A percentile compares a stretch with the other conserved stretches of the same genome.
phyloP scores from a whole-genome alignment of 805 yeast genomes.

The Torulaspora franciscae region DNA sequence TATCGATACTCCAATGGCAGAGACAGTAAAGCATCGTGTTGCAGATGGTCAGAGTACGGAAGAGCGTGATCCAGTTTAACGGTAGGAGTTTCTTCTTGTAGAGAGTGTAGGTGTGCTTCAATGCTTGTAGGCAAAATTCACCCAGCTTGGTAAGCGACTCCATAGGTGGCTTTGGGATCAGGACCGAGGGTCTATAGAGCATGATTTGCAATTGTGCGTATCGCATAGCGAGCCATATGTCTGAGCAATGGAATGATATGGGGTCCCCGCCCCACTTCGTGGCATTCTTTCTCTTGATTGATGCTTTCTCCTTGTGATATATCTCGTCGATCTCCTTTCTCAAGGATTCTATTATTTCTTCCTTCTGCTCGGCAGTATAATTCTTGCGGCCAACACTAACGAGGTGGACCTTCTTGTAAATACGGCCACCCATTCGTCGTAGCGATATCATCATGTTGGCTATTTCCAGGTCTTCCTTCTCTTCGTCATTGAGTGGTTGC shows the following conservation, averaged over 20 bases:
- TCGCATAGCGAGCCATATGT: slow-evolving; percentile 37
- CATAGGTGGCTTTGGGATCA: slow-evolving; percentile 43
- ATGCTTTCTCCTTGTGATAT: slow-evolving; percentile 25
- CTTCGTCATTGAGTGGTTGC: slow-evolving; percentile 39
- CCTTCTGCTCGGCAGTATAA: slow-evolving; percentile 33
- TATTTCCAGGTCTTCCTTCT: slow-evolving; percentile 39
- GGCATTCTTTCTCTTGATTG: slow-evolving; percentile 23
- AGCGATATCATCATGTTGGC: slow-evolving; percentile 41
- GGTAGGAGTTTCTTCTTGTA: slow-evolving; percentile 44
- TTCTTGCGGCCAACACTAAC: slow-evolving; percentile 38
- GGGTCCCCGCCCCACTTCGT: slow-evolving; percentile 12
- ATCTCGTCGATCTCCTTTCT: slow-evolving; percentile 35
- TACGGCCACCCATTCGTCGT: slow-evolving; percentile 44
- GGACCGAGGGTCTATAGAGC: slow-evolving; percentile 47
- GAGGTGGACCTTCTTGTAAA: slow-evolving; percentile 44
- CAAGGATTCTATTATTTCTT: slow-evolving; percentile 32
- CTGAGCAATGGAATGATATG: slow-evolving; percentile 36
- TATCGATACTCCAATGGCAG: slow-evolving; percentile 44
- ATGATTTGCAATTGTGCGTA: slow-evolving; percentile 45
- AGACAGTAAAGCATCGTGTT: slow-evolving; percentile 45
- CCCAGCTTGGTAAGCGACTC: slow-evolving; percentile 42
- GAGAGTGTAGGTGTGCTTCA: slow-evolving; percentile 44
- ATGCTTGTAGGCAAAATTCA: slow-evolving; percentile 42
- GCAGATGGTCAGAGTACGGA: slow-evolving; percentile 45
- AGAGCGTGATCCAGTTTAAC: slow-evolving; percentile 47